These are phyloP conservation scores for Pelargonium myrrhifolium DNA, from an alignment of 441 rosid genomes.

Conservation along the genomic window DNA sequence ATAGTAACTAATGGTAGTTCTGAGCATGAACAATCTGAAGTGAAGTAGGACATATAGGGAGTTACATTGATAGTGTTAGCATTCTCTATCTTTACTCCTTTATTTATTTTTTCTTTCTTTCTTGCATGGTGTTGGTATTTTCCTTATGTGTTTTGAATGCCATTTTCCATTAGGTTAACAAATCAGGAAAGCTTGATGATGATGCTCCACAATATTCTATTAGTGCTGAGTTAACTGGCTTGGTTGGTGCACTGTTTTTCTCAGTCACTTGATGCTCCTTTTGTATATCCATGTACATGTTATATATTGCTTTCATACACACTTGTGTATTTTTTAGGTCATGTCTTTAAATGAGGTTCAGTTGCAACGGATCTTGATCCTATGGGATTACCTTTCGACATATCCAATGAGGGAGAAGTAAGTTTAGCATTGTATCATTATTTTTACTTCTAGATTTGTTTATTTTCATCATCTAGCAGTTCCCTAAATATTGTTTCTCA, in stretches of 20 bases:
- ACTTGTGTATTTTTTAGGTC: constrained; percentile 36
- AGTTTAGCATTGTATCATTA: constrained; percentile 24
- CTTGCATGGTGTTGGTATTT: background rate
- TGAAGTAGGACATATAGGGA: constrained; percentile 1
- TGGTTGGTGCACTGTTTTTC: constrained; percentile 44
- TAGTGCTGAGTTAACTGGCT: constrained; percentile 51
- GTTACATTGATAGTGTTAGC: background rate
- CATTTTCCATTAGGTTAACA: constrained; percentile 47
- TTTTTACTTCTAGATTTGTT: constrained; percentile 8
- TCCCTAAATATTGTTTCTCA: background rate
- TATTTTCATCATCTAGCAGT: background rate
- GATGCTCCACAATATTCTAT: constrained; percentile 77
- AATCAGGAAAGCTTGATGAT: constrained; percentile 61
- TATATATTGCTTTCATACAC: constrained; percentile 16
- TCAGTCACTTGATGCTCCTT: constrained; percentile 3
- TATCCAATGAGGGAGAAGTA: constrained; percentile 78
- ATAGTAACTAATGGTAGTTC: background rate
- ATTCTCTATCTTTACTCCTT: background rate
- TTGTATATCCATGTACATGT: constrained; percentile 1
- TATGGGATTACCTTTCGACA: constrained; percentile 63
- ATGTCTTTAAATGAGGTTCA: constrained; percentile 67
- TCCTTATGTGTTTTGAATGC: constrained; percentile 10
- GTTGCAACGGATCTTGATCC: constrained; percentile 57
- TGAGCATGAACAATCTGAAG: background rate
- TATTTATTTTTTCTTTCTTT: too few relatives aligned